Conservation (phyloP, 345 rosid species). For the Acer campestre region DNA sequence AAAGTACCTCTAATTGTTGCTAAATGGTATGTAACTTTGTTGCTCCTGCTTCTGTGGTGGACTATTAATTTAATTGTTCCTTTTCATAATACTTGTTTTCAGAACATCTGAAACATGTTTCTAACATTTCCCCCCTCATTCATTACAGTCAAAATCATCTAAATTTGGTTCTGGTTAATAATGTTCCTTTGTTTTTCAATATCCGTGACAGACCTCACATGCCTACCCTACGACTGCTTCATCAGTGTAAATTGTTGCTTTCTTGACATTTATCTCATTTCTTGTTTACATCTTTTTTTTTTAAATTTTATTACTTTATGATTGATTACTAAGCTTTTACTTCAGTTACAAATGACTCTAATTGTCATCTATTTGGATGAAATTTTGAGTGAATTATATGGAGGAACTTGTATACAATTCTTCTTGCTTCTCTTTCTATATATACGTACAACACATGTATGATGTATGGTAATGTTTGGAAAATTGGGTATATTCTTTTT, state of each 20-base stretch:
- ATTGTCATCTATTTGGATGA: slow-evolving; percentile 6
- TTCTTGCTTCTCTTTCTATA: not conserved
- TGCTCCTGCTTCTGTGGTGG: slow-evolving; percentile 10
- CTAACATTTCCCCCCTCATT: slow-evolving; percentile 11
- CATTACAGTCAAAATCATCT: slow-evolving; percentile 90
- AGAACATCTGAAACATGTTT: not conserved
- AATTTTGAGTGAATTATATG: slow-evolving; percentile 1
- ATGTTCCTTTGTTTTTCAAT: slow-evolving; percentile 64
- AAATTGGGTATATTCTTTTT: not conserved
- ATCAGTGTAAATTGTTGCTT: slow-evolving; percentile 64
- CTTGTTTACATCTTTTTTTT: not conserved
- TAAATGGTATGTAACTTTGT: slow-evolving; percentile 64
- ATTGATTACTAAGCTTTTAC: not conserved
- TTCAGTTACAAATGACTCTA: not conserved
- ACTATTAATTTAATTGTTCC: slow-evolving; percentile 1
- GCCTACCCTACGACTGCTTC: slow-evolving; percentile 96
- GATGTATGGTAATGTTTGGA: not conserved
- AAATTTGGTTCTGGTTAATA: slow-evolving; percentile 88
- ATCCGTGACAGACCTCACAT: slow-evolving; percentile 70
- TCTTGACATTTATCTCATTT: slow-evolving; percentile 5
- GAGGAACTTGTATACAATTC: not conserved
- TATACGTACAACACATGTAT: not conserved
- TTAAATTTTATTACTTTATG: not conserved
- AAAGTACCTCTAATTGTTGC: slow-evolving; percentile 84
- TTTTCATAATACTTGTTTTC: not conserved